Evolutionary conservation across 768 basidiomycete genomes (phyloP).

Genomic region (Boletus barrowsii): DNA sequence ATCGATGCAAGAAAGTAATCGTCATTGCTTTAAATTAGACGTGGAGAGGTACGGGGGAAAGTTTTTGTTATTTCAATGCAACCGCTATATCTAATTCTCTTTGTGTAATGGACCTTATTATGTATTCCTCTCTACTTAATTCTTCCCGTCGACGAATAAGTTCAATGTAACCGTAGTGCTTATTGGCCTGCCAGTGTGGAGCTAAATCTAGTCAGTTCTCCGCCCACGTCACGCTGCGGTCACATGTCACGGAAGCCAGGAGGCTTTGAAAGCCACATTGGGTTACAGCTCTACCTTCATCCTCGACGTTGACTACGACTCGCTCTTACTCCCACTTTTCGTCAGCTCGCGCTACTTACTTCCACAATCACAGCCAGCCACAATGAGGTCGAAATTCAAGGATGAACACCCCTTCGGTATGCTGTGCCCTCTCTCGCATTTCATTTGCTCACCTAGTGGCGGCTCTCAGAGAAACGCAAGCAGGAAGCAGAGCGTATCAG

Average conservation of each 20-base stretch:
- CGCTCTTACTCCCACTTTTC: slow-evolving; percentile 8
- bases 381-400: slow-evolving; percentile 95
- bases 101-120: too few relatives aligned
- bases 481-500: slow-evolving; percentile 97
- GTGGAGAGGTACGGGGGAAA: neutral
- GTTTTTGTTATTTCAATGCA: too few relatives aligned
- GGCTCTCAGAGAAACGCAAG: slow-evolving; percentile 89
- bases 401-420: slow-evolving; percentile 98
- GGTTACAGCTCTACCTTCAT: slow-evolving; percentile 20
- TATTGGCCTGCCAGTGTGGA: too few relatives aligned
- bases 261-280: slow-evolving; percentile 30
- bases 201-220: neutral
- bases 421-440: slow-evolving; percentile 25
- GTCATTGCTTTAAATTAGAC: neutral
- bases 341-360: slow-evolving; percentile 3
- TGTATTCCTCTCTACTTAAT: too few relatives aligned
- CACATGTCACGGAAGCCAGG: slow-evolving; percentile 33
- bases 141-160: neutral
- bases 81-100: too few relatives aligned
- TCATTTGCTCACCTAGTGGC: slow-evolving; percentile 29
- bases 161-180: too few relatives aligned
- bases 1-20: slow-evolving; percentile 18
- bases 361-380: slow-evolving; percentile 7
- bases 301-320: slow-evolving; percentile 27
- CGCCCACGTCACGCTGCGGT: slow-evolving; percentile 26